Conservation (phyloP, 805 yeast genomes). For the Zygosaccharomyces kombuchaensis region DNA sequence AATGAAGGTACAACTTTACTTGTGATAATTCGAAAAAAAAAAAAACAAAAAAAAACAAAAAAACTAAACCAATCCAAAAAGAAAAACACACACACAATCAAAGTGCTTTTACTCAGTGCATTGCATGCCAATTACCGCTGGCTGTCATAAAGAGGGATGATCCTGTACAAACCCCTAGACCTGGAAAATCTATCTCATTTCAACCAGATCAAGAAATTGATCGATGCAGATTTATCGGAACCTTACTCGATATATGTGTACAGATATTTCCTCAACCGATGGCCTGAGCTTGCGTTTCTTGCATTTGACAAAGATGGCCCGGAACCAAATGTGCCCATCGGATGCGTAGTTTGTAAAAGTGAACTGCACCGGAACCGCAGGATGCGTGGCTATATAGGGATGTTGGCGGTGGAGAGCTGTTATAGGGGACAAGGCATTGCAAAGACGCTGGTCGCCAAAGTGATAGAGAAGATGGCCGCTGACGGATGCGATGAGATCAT, state of each 20-base stretch:
- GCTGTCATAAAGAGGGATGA: constrained; percentile 4
- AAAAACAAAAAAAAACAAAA: background rate
- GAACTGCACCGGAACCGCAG: constrained; percentile 68
- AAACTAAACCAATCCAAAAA: background rate
- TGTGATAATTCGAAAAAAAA: background rate
- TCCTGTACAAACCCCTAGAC: constrained; percentile 26
- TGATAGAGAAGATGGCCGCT: constrained; percentile 60
- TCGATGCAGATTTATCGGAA: constrained; percentile 76
- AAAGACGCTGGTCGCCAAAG: constrained; percentile 55
- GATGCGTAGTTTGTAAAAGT: constrained; percentile 78
- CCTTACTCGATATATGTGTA: constrained; percentile 94
- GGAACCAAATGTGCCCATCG: constrained; percentile 46
- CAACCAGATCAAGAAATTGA: constrained; percentile 48
- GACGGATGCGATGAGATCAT: constrained; percentile 82
- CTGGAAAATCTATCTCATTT: constrained; percentile 37
- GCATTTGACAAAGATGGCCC: constrained; percentile 42
- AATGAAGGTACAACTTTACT: no score
- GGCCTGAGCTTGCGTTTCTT: constrained; percentile 81
- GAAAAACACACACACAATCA: background rate
- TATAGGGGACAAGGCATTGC: constrained; percentile 83
- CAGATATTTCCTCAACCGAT: constrained; percentile 79
- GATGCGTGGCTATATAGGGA: constrained; percentile 88
- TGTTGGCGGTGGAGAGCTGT: constrained; percentile 77
- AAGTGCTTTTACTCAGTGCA: no score
- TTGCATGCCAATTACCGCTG: background rate